Conservation (phyloP, 805 yeast genomes). For the Kodamaea kakaduensis region DNA sequence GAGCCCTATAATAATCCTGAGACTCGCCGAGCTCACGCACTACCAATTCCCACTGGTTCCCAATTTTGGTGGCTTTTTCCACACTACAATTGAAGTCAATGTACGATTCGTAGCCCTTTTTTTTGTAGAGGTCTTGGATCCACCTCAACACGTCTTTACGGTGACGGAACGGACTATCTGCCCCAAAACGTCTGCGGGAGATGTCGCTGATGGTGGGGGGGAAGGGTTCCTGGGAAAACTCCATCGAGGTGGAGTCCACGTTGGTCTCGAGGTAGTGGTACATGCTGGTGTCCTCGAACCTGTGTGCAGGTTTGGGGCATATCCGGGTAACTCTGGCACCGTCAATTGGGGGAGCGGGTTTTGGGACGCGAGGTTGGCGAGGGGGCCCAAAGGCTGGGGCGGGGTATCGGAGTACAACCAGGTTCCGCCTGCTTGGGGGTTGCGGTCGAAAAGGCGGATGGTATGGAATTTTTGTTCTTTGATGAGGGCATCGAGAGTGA, state of each 20-base stretch:
- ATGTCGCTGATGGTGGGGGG: conserved; percentile 13
- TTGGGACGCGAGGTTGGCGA: conserved; percentile 12
- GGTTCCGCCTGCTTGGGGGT: conserved; percentile 18
- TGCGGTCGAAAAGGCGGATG: conserved; percentile 19
- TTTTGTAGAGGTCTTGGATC: conserved; percentile 19
- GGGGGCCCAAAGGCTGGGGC: conserved; percentile 16
- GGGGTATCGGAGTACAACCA: conserved; percentile 20
- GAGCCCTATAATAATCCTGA: conserved; percentile 16
- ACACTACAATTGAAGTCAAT: conserved; percentile 22
- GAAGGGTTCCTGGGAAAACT: conserved; percentile 20
- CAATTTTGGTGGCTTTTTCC: conserved; percentile 23
- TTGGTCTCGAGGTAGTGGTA: conserved; percentile 22
- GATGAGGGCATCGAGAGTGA: conserved; percentile 18
- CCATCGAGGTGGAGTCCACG: conserved; percentile 21
- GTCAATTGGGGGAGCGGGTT: conserved; percentile 11
- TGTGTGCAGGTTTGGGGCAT: conserved; percentile 16
- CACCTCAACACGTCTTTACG: conserved; percentile 16
- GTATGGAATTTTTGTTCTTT: conserved; percentile 15
- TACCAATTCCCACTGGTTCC: conserved; percentile 17
- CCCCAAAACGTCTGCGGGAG: conserved; percentile 16
- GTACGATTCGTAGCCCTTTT: conserved; percentile 19
- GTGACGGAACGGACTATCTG: conserved; percentile 20
- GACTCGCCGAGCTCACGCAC: conserved; percentile 12
- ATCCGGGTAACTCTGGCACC: conserved; percentile 16
- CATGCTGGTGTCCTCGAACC: conserved; percentile 25